Percentiles rank a stretch among this genome's conserved stretches.
phyloP scores from a whole-genome alignment of 768 basidiomycete genomes.

The Phanerodontia chrysosporium region DNA sequence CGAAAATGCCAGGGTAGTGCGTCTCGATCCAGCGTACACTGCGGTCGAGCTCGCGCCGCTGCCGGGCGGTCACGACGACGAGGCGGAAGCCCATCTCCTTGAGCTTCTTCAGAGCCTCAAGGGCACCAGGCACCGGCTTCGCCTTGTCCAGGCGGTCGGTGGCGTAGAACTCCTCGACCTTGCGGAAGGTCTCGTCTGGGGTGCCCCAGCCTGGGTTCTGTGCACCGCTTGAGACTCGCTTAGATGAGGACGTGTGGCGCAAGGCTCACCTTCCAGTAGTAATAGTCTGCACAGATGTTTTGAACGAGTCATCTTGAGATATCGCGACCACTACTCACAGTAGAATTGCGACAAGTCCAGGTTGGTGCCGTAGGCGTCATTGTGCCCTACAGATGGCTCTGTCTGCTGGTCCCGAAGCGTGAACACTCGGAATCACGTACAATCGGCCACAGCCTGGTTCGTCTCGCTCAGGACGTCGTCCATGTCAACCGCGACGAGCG shows the following conservation, averaged over 20 bases:
- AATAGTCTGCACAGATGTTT: slow-evolving; percentile 45
- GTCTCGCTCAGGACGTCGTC: slow-evolving; percentile 67
- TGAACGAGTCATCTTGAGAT: not conserved
- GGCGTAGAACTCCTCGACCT: slow-evolving; percentile 57
- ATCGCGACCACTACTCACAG: slow-evolving; percentile 39
- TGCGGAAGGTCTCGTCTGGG: slow-evolving; percentile 49
- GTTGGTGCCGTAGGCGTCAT: slow-evolving; percentile 49
- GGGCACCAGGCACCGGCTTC: slow-evolving; percentile 55
- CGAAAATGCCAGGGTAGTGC: slow-evolving; percentile 61
- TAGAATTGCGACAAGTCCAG: slow-evolving; percentile 57
- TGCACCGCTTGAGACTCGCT: not conserved
- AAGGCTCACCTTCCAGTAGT: slow-evolving; percentile 64
- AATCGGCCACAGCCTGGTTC: slow-evolving; percentile 52
- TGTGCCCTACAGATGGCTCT: slow-evolving; percentile 51
- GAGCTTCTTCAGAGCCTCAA: slow-evolving; percentile 51
- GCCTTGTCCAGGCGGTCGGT: slow-evolving; percentile 44
- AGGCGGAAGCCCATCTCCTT: slow-evolving; percentile 62
- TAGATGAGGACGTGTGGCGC: not conserved
- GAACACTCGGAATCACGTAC: slow-evolving; percentile 33
- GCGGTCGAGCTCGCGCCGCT: slow-evolving; percentile 45
- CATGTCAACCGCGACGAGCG: slow-evolving; percentile 58
- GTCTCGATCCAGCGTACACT: slow-evolving; percentile 66
- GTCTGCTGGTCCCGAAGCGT: not conserved
- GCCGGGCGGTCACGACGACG: slow-evolving; percentile 74
- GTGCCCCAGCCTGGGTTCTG: slow-evolving; percentile 62